These are phyloP conservation scores for Dipteronia dyeriana DNA, from an alignment of 345 rosid genomes.

Conservation along the genomic window DNA sequence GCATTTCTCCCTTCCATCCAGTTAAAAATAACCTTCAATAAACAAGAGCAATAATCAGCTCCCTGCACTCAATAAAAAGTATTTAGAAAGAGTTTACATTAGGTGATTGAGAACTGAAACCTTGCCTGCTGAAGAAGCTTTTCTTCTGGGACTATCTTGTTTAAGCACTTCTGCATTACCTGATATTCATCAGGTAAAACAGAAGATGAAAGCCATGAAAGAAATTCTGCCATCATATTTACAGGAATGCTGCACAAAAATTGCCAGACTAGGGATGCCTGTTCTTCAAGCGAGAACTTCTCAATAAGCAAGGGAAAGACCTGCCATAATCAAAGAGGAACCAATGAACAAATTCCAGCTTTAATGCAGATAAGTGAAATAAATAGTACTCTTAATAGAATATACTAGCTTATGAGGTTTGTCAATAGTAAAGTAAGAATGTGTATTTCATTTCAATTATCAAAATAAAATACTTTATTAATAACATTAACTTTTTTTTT, in stretches of 20 bases:
- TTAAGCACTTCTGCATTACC: slow-evolving; percentile 46
- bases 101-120: slow-evolving; percentile 15
- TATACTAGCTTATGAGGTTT: background rate
- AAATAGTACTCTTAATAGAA: background rate
- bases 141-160: slow-evolving; percentile 63
- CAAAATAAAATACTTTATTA: background rate
- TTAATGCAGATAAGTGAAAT: background rate
- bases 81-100: slow-evolving; percentile 7
- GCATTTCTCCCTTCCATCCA: slow-evolving; percentile 68
- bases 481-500: background rate
- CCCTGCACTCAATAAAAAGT: slow-evolving; percentile 7
- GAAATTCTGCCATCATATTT: slow-evolving; percentile 59
- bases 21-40: slow-evolving; percentile 67
- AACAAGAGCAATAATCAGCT: slow-evolving; percentile 13
- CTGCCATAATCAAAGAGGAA: slow-evolving; percentile 36
- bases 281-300: slow-evolving; percentile 66
- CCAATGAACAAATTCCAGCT: slow-evolving; percentile 12
- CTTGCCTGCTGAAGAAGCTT: slow-evolving; percentile 65
- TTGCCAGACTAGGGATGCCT: slow-evolving; percentile 68
- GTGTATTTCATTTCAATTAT: background rate
- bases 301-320: slow-evolving; percentile 64
- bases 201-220: slow-evolving; percentile 67
- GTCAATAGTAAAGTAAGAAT: slow-evolving; percentile 8
- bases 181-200: slow-evolving; percentile 51
- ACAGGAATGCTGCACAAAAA: slow-evolving; percentile 74